Base-by-base conservation (phyloP, 768 basidiomycete genomes). In the Naganishia onofrii region DNA sequence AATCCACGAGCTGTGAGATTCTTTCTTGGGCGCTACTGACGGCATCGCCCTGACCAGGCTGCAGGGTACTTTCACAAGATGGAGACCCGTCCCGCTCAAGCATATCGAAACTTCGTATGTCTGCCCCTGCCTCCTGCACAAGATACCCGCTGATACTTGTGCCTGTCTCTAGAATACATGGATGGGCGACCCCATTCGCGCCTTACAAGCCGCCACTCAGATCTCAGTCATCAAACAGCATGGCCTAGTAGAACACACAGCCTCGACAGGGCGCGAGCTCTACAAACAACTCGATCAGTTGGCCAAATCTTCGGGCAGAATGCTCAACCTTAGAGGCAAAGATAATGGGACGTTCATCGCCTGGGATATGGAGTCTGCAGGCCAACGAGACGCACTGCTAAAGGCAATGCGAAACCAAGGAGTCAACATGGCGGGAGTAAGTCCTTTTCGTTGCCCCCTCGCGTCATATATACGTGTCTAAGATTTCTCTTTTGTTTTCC, bases 331-430 rank as follows among this genome's bases (percentile, higher is more conserved):
- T 31, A 67, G 80, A 60, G 81, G 83, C 2, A 72, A 82, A 64
- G 77, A 74, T 17, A 66, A 75, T 32, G 83, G 83, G 0, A 83
- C 82, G 13, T 83, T 81, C 71, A 74, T 83, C 54, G 76, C 82
- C 17, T 84, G 79, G 75, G 82, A 84, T 70, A 72, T 79, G 55
- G 67, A 68, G 28, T 51, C 79, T 0, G 71, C 66, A 0, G 34
- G 68, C 64, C 48, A 51, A 51, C 65, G 83, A 31, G 82, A 83
- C 66, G n/a, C 26, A 23, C 82, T 82, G 58, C 69, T 82, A 48
- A 68, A 58, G 26, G 54, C 67, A 42, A 80, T 82, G 77, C 74
- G 78, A 66, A 63, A 70, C 26, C 55, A 73, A 21, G 83, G 83
- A 38, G 79, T 83, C 29, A 76, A 81, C 29, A 80, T 83, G 69